These are phyloP conservation scores for Alternaria postmessia DNA, from an alignment of 2,329 filamentous ascomycete genomes.

Conservation along the genomic window DNA sequence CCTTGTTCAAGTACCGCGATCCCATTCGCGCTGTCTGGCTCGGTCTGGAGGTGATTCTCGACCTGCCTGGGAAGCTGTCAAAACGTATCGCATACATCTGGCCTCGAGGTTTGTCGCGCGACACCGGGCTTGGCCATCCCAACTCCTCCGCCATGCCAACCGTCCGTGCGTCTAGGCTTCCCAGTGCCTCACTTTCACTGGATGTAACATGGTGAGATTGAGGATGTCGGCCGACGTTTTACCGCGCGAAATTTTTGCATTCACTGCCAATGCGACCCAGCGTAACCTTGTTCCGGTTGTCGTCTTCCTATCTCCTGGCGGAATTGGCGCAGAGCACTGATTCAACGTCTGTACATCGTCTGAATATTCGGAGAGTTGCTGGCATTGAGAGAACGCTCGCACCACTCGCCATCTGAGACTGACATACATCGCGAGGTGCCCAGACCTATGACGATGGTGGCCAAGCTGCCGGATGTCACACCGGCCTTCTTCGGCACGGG, in stretches of 20 bases:
- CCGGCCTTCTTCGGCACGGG: slow-evolving; percentile 16
- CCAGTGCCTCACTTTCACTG: slow-evolving; percentile 15
- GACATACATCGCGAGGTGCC: neutral
- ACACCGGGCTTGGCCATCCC: neutral
- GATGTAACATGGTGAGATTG: slow-evolving; percentile 3
- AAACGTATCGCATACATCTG: neutral
- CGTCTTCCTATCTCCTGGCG: slow-evolving; percentile 1
- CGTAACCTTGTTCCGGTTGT: slow-evolving; percentile 1
- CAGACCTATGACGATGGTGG: slow-evolving; percentile 10
- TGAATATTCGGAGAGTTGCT: neutral
- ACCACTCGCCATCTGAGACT: neutral
- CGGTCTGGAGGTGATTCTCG: neutral
- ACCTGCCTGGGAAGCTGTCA: neutral
- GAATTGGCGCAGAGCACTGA: neutral
- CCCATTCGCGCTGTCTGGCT: neutral
- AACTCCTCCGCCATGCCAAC: slow-evolving; percentile 3
- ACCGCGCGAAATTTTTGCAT: slow-evolving; percentile 12
- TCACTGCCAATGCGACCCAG: slow-evolving; percentile 8
- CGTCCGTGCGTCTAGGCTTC: slow-evolving; percentile 3
- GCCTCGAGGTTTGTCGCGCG: neutral
- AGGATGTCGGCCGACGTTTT: slow-evolving; percentile 7
- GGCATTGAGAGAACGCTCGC: neutral
- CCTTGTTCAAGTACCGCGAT: neutral
- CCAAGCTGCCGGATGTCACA: slow-evolving; percentile 5
- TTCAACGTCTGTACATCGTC: neutral